These are phyloP conservation scores for Tremellales sp. DNA, from an alignment of 1,284 basidiomycete species.

Conservation along the genomic window DNA sequence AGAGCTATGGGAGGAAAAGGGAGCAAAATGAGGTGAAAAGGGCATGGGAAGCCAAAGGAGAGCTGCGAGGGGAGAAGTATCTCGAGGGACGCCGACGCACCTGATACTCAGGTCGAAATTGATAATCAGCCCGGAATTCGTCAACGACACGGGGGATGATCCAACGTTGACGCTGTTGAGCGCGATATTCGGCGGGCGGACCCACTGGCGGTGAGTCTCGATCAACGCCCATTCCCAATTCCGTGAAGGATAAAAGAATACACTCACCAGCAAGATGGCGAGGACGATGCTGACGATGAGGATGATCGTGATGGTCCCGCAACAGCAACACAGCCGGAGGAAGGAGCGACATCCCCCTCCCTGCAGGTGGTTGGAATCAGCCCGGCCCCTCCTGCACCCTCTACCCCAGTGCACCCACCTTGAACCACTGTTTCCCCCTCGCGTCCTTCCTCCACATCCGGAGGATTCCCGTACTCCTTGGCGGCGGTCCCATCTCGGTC, in stretches of 20 bases:
- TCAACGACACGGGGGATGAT: constrained; percentile 34
- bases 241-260: neutral
- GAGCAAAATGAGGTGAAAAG: no score
- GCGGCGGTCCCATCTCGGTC: constrained; percentile 44
- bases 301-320: constrained; percentile 46
- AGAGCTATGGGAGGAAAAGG: no score
- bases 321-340: constrained; percentile 48
- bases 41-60: no score
- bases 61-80: neutral
- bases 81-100: no score
- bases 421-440: constrained; percentile 46
- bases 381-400: no score
- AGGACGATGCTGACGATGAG: constrained; percentile 66
- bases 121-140: constrained; percentile 55
- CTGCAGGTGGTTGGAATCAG: constrained; percentile 28
- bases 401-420: constrained; percentile 25
- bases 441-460: constrained; percentile 50
- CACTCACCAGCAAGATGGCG: constrained; percentile 64
- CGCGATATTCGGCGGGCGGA: constrained; percentile 68
- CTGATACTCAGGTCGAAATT: constrained; percentile 65
- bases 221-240: neutral
- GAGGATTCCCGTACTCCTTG: constrained; percentile 46
- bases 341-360: constrained; percentile 40
- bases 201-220: constrained; percentile 56
- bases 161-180: constrained; percentile 57